Conservation (phyloP, 2,329 filamentous ascomycete genomes). For the Fusarium stilboides region DNA sequence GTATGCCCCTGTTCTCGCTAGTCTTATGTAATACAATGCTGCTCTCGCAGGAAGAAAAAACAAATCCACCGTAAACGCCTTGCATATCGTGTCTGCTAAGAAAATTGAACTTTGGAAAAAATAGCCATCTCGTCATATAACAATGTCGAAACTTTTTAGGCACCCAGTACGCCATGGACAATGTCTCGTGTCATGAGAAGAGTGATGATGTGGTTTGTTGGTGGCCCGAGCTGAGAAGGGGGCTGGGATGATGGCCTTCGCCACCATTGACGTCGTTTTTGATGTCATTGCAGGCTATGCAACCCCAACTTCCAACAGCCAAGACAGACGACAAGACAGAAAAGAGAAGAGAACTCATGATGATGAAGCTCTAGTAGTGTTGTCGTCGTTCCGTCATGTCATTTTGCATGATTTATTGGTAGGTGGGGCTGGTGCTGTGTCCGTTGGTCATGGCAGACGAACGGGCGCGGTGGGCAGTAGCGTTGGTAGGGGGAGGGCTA, state of each 20-base stretch:
- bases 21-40: constrained; percentile 24
- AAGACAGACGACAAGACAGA: constrained; percentile 9
- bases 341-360: constrained; percentile 1
- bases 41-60: neutral
- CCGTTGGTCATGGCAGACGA: constrained; percentile 52
- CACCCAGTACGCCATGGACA: constrained; percentile 28
- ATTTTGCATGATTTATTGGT: constrained; percentile 18
- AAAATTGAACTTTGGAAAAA: constrained; percentile 22
- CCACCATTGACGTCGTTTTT: constrained; percentile 41
- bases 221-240: neutral
- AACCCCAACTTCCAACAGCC: neutral
- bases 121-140: constrained; percentile 29
- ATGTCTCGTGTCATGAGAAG: constrained; percentile 20
- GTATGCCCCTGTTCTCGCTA: constrained; percentile 11
- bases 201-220: constrained; percentile 8
- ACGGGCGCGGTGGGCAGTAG: constrained; percentile 28
- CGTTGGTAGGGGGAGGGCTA: constrained; percentile 26
- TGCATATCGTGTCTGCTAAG: constrained; percentile 37
- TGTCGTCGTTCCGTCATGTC: constrained; percentile 6
- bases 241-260: constrained; percentile 29
- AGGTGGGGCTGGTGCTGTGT: constrained; percentile 35
- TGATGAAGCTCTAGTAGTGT: neutral
- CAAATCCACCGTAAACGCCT: constrained; percentile 36
- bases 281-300: constrained; percentile 30
- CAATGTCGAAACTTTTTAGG: constrained; percentile 35